Evolutionary conservation across 257 asterid genomes (phyloP), one percentile per base, ranked within the genome.

Genomic region (Leonotis leonurus): DNA sequence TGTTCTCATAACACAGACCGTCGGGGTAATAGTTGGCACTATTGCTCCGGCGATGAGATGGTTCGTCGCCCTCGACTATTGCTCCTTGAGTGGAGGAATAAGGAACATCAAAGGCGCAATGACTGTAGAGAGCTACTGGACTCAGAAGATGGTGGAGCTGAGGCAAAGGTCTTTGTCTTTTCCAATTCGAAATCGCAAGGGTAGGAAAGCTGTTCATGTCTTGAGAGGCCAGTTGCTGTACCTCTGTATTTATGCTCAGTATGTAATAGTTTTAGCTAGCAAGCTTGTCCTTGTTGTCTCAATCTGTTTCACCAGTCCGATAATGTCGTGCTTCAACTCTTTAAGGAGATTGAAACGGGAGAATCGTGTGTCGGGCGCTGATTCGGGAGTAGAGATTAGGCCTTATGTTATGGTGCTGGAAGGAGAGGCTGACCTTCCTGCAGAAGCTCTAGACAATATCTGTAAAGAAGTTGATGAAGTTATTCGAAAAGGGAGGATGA

Each of bases 391-490:
- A 10, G 75, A 72, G 25, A 61, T 80, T 4, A 65, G 59, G 50
- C 55, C 36, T 11, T 78, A 69, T 48, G 83, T 80, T 10, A 64
- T 83, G 73, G 70, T 75, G 16, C 85, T 83, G 2, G 80, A 74
- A 52, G 87, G 81, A 0, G 83, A 83, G 59, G 73, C 53, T 0
- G 77, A 71, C 62, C 32, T 80, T 32, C 83, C 83, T 2, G 2
- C 56, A 25, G 18, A 65, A 24, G 5, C 68, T 75, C 29, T 56
- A 66, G 17, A 70, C 36, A 70, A 56, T 60, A 77, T 80, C 26
- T 59, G 55, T 56, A 69, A 56, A 69, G 16, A 9, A 82, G 58
- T 52, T 8, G 58, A 52, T 27, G 3, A 27, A 52, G 22, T 52
- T 4, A 52, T 52, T 14, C 2, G 8, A 0, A 27, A 52, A 52